phyloP scores from a whole-genome alignment of 2,329 filamentous ascomycete genomes.

The Delphinella strobiligena region DNA sequence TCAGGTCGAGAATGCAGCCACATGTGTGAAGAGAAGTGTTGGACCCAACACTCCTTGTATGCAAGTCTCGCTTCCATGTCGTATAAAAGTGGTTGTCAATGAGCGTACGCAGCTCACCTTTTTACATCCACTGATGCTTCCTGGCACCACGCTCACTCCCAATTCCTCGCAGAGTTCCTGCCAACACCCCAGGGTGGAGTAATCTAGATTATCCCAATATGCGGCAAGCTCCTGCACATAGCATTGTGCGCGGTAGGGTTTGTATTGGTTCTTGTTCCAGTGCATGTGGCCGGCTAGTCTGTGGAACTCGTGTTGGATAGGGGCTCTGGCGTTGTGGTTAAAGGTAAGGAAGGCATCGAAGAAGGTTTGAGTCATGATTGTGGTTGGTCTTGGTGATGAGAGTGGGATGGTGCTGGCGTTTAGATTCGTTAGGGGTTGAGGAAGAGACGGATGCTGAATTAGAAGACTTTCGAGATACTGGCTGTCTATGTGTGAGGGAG shows the following conservation, averaged over 20 bases:
- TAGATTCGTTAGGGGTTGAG: too few relatives aligned
- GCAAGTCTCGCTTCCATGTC: too few relatives aligned
- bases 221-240: neutral
- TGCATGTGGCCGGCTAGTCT: neutral
- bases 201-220: neutral
- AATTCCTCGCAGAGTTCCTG: neutral
- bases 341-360: neutral
- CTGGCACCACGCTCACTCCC: neutral
- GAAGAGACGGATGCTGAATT: too few relatives aligned
- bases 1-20: neutral
- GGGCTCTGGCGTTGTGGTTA: neutral
- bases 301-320: neutral
- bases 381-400: neutral
- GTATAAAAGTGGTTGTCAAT: too few relatives aligned
- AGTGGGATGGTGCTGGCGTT: neutral
- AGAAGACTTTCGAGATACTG: too few relatives aligned
- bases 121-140: neutral
- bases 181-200: neutral
- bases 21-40: too few relatives aligned
- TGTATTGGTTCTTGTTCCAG: neutral
- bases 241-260: neutral
- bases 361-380: neutral
- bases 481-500: too few relatives aligned
- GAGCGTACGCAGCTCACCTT: too few relatives aligned
- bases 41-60: too few relatives aligned